Evolutionary conservation across 305 asterid genomes (phyloP).

Genomic region (Fraxinus angustifolia): DNA sequence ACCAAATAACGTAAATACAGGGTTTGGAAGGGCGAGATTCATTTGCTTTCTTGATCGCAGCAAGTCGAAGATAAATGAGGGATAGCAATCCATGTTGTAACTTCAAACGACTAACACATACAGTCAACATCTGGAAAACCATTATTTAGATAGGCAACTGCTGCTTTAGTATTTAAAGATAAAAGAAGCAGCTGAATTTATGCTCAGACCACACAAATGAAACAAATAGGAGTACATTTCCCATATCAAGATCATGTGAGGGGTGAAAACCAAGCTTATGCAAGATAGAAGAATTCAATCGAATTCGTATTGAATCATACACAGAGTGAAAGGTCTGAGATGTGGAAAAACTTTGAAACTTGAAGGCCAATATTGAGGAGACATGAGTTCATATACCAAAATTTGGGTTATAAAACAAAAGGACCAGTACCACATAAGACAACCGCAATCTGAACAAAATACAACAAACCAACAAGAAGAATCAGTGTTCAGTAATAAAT

Average conservation of each 20-base stretch:
- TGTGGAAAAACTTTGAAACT: constrained; percentile 4
- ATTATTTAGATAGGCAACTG: not conserved
- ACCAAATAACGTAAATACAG: not conserved
- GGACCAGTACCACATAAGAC: constrained; percentile 15
- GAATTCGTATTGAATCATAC: not conserved
- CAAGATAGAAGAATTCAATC: not conserved
- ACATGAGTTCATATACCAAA: not conserved
- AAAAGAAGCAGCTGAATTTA: not conserved
- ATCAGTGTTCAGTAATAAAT: constrained; percentile 9
- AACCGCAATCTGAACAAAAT: not conserved
- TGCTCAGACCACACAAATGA: not conserved
- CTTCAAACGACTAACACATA: constrained; percentile 2
- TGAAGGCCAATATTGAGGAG: constrained; percentile 10
- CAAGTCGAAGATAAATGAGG: constrained; percentile 5
- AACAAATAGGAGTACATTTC: not conserved
- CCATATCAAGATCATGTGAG: not conserved
- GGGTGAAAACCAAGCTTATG: not conserved
- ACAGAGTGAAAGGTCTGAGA: not conserved
- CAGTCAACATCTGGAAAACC: constrained; percentile 1
- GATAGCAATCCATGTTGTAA: constrained; percentile 11
- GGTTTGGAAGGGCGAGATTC: constrained; percentile 3
- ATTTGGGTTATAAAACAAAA: not conserved
- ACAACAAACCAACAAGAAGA: constrained; percentile 2
- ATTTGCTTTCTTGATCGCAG: constrained; percentile 10
- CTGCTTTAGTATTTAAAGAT: not conserved